These are phyloP conservation scores for Stenogyne calaminthoides DNA, from an alignment of 305 asterid species.

Conservation along the genomic window DNA sequence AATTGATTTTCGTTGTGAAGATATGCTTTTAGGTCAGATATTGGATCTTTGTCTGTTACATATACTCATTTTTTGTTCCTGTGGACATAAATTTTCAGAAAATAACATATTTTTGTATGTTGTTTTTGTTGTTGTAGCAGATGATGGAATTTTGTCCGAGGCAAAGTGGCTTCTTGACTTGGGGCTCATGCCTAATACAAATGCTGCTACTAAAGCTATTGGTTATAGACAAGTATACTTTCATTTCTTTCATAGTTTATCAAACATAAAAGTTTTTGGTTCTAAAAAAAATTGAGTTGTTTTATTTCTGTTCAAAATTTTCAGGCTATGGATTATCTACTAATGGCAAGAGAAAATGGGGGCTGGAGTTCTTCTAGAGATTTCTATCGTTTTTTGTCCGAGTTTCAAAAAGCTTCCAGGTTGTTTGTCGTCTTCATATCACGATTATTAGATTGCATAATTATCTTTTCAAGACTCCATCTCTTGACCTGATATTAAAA, in stretches of 20 bases:
- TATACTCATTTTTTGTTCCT: neutral
- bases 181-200: constrained; percentile 89
- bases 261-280: constrained; percentile 5
- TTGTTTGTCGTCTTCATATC: constrained; percentile 27
- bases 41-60: constrained; percentile 19
- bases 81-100: constrained; percentile 9
- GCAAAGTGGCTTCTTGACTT: constrained; percentile 90
- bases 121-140: constrained; percentile 36
- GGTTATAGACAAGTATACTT: constrained; percentile 91
- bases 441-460: constrained; percentile 8
- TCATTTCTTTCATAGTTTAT: constrained; percentile 20
- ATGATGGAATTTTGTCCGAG: constrained; percentile 79
- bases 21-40: constrained; percentile 81
- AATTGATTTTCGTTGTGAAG: constrained; percentile 92
- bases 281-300: neutral
- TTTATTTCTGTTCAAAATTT: constrained; percentile 21
- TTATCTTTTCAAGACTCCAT: constrained; percentile 14
- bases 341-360: constrained; percentile 64
- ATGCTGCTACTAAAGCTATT: constrained; percentile 95
- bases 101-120: neutral
- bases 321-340: constrained; percentile 89
- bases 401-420: constrained; percentile 90
- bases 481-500: constrained; percentile 6
- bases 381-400: constrained; percentile 62
- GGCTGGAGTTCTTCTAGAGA: constrained; percentile 73